phyloP scores from a whole-genome alignment of 805 yeast genomes.

The Candida corydali region DNA sequence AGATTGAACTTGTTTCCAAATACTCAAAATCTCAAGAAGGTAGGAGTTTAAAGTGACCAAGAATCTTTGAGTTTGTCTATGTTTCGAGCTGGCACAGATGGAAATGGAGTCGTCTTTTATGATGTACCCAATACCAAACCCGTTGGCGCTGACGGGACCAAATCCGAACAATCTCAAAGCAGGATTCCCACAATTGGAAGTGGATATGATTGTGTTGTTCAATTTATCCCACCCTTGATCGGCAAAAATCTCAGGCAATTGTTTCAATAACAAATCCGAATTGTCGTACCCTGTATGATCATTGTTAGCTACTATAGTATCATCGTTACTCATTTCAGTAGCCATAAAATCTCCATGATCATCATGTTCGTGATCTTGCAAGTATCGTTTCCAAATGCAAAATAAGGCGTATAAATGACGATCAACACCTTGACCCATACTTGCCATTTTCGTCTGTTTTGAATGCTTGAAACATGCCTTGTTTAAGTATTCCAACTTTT shows the following conservation, averaged over 20 bases:
- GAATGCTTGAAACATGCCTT: conserved; percentile 72
- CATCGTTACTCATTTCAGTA: conserved; percentile 9
- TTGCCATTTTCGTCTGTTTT: conserved; percentile 60
- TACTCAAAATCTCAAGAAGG: conserved; percentile 40
- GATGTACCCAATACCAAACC: conserved; percentile 56
- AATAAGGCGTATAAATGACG: conserved; percentile 85
- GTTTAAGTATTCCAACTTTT: conserved; percentile 56
- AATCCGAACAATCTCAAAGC: conserved; percentile 55
- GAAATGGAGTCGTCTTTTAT: conserved; percentile 49
- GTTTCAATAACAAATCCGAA: conserved; percentile 14
- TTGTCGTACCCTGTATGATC: background rate
- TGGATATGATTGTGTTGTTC: conserved; percentile 72
- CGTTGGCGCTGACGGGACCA: conserved; percentile 55
- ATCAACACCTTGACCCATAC: conserved; percentile 85
- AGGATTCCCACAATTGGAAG: conserved; percentile 61
- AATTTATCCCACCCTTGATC: conserved; percentile 86
- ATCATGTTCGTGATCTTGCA: conserved; percentile 20
- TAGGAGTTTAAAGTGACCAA: conserved; percentile 50
- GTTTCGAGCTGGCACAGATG: conserved; percentile 55
- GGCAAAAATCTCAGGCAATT: conserved; percentile 71
- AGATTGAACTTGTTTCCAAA: conserved; percentile 11
- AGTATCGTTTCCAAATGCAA: conserved; percentile 78
- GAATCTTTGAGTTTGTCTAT: conserved; percentile 56
- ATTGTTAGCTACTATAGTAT: conserved; percentile 2
- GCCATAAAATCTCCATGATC: conserved; percentile 5